Conservation (phyloP, 2,329 filamentous ascomycete genomes). For the Metarhizium guizhouense region DNA sequence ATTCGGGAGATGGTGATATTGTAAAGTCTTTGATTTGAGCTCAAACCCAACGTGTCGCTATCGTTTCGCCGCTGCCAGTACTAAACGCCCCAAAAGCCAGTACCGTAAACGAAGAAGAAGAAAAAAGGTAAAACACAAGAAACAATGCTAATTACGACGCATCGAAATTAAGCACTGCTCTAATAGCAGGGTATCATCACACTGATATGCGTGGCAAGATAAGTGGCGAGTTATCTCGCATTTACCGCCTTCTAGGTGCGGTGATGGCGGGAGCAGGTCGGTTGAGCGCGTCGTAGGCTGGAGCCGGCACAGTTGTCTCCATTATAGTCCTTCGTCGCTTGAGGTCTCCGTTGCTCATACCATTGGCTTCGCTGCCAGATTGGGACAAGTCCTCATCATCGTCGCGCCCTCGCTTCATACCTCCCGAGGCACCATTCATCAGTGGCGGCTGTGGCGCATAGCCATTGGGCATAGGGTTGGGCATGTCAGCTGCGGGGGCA, state of each 20-base stretch:
- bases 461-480: slow-evolving; percentile 45
- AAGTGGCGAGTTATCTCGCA: neutral
- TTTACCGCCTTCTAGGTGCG: slow-evolving; percentile 30
- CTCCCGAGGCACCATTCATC: slow-evolving; percentile 51
- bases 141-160: neutral
- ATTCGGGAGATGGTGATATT: neutral
- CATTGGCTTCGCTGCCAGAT: slow-evolving; percentile 43
- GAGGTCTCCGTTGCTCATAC: slow-evolving; percentile 44
- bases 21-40: neutral
- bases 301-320: slow-evolving; percentile 44
- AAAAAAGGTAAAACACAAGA: neutral
- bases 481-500: slow-evolving; percentile 53
- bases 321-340: slow-evolving; percentile 76
- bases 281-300: slow-evolving; percentile 40
- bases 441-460: slow-evolving; percentile 55
- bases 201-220: neutral
- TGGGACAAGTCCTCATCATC: slow-evolving; percentile 55
- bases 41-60: neutral
- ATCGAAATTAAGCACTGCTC: slow-evolving; percentile 1
- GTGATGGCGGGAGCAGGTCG: slow-evolving; percentile 37
- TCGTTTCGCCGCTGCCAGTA: neutral
- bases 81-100: neutral
- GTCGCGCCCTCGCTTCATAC: slow-evolving; percentile 39
- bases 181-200: neutral
- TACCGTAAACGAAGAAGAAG: neutral